Base-by-base conservation (phyloP, 1,284 basidiomycete species). In the Trametes sp. region DNA sequence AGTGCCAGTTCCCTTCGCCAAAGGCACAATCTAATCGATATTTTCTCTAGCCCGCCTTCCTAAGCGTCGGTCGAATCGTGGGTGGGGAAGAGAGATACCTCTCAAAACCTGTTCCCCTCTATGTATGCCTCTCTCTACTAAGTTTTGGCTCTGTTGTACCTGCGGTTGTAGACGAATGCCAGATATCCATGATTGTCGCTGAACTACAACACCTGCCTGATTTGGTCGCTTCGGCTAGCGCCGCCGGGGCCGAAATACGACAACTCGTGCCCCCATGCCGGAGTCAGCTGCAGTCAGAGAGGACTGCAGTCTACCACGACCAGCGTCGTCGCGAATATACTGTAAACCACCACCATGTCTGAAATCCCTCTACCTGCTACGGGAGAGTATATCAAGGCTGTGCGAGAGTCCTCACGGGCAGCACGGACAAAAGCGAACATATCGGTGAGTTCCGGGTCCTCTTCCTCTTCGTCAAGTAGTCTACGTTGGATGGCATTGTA, bases 381-480 rank as follows among this genome's bases (percentile, higher is more conserved):
- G 29, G 83, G 83, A 28, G 64, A 70, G 21, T 88, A 81, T 69
- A 67, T 88, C 26, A 68, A 80, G 38, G 78, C 83, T 16, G 82
- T 92, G 31, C 81, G 81, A 57, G 72, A 79, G 58, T 87, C 88
- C 9, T 82, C 85, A 45, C 75, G 73, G 55, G 73, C 76, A 31
- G 69, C 86, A 57, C 79, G 85, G 23, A 69, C 79, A 62, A 73
- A 74, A 21, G 77, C 82, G 56, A 76, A 71, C 24, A 73, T 78
- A 26, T 70, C 60, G n/a, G 77, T 78, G 52, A 71, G 76, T 69
- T 11, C 45, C 42, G n/a, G 16, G 29, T 56, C 33, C 11, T 44
- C 10, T 14, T 21, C 13, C 23, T 29, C 10, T 29, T 21, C 8
- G n/a, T 1, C 19, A 19, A 7, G 14, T 45, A 7, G 21, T 4